phyloP scores from a whole-genome alignment of 306 rosid genomes.

The Quercus variabilis region DNA sequence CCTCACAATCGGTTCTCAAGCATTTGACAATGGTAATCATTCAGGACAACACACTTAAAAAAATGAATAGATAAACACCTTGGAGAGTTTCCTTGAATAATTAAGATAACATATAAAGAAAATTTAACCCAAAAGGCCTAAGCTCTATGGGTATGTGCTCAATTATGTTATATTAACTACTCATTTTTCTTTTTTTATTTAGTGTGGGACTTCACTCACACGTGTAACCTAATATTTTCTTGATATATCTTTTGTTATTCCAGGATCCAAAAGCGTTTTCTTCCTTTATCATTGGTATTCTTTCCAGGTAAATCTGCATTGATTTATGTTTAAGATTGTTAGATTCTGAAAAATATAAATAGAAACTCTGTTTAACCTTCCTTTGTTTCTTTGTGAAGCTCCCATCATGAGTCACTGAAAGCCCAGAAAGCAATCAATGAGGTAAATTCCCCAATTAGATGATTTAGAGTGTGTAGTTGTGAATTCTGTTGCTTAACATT shows the following conservation, averaged over 20 bases:
- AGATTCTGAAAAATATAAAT: slow-evolving; percentile 9
- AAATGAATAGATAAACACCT: not conserved
- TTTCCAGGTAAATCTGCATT: slow-evolving; percentile 70
- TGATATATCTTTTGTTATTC: slow-evolving; percentile 35
- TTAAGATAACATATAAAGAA: too few species aligned
- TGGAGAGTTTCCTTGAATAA: too few species aligned
- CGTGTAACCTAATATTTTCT: not conserved
- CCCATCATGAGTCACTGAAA: slow-evolving; percentile 97
- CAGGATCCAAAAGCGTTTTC: slow-evolving; percentile 84
- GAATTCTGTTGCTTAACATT: slow-evolving; percentile 24
- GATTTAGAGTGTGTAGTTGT: slow-evolving; percentile 19
- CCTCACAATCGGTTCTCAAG: slow-evolving; percentile 86
- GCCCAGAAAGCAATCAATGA: slow-evolving; percentile 92
- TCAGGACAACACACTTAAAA: slow-evolving; percentile 20
- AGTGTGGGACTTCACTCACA: too few species aligned
- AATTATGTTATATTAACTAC: too few species aligned
- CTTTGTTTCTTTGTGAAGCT: slow-evolving; percentile 52
- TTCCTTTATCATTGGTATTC: slow-evolving; percentile 78
- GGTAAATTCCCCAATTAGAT: slow-evolving; percentile 49
- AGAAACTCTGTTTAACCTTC: slow-evolving; percentile 21
- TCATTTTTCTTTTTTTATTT: too few species aligned
- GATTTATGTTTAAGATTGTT: slow-evolving; percentile 14
- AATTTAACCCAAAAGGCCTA: too few species aligned
- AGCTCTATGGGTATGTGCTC: too few species aligned
- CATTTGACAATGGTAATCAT: slow-evolving; percentile 77